Percentiles rank a stretch among this genome's conserved stretches.
These are phyloP conservation scores for Aspergillus transmontanensis DNA, from an alignment of 2,329 filamentous ascomycete species.

Conservation along the genomic window DNA sequence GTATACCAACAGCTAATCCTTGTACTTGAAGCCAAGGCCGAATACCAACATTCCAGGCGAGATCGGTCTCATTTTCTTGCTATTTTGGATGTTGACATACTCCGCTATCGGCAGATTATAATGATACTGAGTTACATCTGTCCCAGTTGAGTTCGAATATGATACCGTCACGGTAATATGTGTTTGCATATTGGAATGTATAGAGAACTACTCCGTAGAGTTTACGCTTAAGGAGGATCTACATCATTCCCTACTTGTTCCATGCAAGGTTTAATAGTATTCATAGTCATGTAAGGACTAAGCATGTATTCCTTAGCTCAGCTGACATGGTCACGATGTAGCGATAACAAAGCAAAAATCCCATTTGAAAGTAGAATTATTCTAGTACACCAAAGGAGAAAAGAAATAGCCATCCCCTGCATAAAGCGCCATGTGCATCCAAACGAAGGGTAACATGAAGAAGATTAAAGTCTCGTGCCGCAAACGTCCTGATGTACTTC, in stretches of 20 bases:
- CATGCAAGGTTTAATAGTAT: background rate
- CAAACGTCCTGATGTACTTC: slow-evolving; percentile 13
- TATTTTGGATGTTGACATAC: too few relatives aligned
- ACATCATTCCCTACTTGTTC: background rate
- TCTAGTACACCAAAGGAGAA: slow-evolving; percentile 29
- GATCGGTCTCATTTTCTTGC: too few relatives aligned
- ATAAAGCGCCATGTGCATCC: slow-evolving; percentile 29
- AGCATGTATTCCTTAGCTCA: background rate
- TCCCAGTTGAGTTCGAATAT: background rate
- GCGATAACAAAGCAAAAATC: background rate
- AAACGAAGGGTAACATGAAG: slow-evolving; percentile 11
- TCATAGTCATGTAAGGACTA: too few relatives aligned
- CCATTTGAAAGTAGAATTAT: slow-evolving; percentile 11
- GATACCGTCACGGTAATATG: background rate
- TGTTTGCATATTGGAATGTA: background rate
- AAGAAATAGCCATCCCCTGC: slow-evolving; percentile 18
- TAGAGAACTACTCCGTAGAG: background rate
- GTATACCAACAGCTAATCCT: too few relatives aligned
- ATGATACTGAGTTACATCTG: background rate
- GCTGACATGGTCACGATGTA: background rate
- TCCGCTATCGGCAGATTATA: too few relatives aligned
- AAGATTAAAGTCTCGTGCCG: slow-evolving; percentile 10
- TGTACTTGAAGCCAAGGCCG: too few relatives aligned
- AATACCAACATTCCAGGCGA: background rate
- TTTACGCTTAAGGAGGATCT: background rate